Percentiles rank a stretch among this genome's conserved stretches.
These are phyloP conservation scores for Globisporangium alternatum DNA, from an alignment of 352 stramenopile genomes.

Conservation along the genomic window DNA sequence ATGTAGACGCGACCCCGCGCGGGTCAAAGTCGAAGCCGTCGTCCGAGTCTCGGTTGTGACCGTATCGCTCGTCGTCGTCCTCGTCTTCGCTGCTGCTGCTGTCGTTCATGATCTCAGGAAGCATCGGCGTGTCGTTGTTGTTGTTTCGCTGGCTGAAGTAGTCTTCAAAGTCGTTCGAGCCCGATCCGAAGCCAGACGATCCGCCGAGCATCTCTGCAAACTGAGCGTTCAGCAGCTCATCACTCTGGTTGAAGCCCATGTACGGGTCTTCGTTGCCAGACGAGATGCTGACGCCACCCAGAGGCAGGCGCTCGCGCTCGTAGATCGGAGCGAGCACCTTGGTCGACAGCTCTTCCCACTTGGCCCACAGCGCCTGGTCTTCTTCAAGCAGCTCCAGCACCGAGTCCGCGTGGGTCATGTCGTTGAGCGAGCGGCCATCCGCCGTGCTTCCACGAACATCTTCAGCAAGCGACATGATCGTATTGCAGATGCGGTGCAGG, in stretches of 20 bases:
- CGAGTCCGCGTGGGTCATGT: constrained; percentile 83
- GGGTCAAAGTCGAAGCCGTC: constrained; percentile 36
- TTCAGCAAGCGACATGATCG: constrained; percentile 79
- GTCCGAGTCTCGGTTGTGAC: constrained; percentile 15
- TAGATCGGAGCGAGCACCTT: constrained; percentile 74
- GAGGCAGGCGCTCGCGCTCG: constrained; percentile 69
- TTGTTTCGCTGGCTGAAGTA: constrained; percentile 62
- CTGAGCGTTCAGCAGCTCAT: constrained; percentile 74
- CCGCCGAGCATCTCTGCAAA: constrained; percentile 81
- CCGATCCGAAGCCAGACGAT: constrained; percentile 51
- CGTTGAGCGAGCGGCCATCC: constrained; percentile 65
- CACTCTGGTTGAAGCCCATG: constrained; percentile 71
- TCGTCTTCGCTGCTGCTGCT: constrained; percentile 88
- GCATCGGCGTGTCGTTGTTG: constrained; percentile 64
- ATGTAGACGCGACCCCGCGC: constrained; percentile 10
- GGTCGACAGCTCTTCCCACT: constrained; percentile 75
- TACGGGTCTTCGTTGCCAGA: constrained; percentile 65
- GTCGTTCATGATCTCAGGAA: constrained; percentile 85
- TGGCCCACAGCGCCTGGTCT: constrained; percentile 66
- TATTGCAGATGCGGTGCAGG: constrained; percentile 83
- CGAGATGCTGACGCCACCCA: constrained; percentile 65
- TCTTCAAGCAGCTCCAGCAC: constrained; percentile 81
- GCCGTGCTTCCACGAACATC: constrained; percentile 64
- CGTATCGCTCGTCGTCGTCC: constrained; percentile 57
- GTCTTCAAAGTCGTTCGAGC: constrained; percentile 59